Percentiles rank a stretch among this genome's conserved stretches.
These are phyloP conservation scores for Geopyxis carbonaria DNA, from an alignment of 495 filamentous ascomycete genomes.

Conservation along the genomic window DNA sequence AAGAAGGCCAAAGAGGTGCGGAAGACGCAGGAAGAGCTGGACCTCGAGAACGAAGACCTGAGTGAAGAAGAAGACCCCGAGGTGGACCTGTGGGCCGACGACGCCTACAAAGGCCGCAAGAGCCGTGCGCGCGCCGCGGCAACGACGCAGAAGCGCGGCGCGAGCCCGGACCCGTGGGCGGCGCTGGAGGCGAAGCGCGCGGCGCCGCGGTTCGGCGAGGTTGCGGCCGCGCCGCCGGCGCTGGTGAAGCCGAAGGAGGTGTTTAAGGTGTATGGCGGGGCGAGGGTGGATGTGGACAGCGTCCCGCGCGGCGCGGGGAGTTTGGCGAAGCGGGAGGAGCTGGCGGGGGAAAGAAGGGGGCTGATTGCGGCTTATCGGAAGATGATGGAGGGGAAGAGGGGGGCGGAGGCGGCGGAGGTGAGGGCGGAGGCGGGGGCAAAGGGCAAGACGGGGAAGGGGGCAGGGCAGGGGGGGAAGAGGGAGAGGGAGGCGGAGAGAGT, in stretches of 20 bases:
- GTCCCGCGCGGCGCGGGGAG: slow-evolving; percentile 64
- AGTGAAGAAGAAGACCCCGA: slow-evolving; percentile 33
- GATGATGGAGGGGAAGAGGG: slow-evolving; percentile 55
- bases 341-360: slow-evolving; percentile 53
- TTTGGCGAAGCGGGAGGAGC: slow-evolving; percentile 63
- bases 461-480: too few relatives aligned
- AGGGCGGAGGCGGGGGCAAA: too few relatives aligned
- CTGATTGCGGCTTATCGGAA: slow-evolving; percentile 69
- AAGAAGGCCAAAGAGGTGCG: slow-evolving; percentile 42
- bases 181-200: slow-evolving; percentile 45
- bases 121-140: slow-evolving; percentile 29
- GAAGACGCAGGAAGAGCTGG: slow-evolving; percentile 47
- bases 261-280: slow-evolving; percentile 45
- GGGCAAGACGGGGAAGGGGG: too few relatives aligned
- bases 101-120: slow-evolving; percentile 34
- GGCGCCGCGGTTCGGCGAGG: slow-evolving; percentile 53
- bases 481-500: too few relatives aligned
- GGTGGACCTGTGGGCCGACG: slow-evolving; percentile 37
- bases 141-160: too few relatives aligned
- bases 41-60: slow-evolving; percentile 41
- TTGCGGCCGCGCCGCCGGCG: slow-evolving; percentile 64
- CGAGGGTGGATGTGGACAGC: slow-evolving; percentile 45
- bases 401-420: background rate
- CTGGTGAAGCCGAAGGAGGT: slow-evolving; percentile 50
- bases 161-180: slow-evolving; percentile 74